A percentile compares a stretch with the other conserved stretches of the same genome.
phyloP scores from a whole-genome alignment of 1,284 basidiomycete genomes.

The Boletus calvinii region DNA sequence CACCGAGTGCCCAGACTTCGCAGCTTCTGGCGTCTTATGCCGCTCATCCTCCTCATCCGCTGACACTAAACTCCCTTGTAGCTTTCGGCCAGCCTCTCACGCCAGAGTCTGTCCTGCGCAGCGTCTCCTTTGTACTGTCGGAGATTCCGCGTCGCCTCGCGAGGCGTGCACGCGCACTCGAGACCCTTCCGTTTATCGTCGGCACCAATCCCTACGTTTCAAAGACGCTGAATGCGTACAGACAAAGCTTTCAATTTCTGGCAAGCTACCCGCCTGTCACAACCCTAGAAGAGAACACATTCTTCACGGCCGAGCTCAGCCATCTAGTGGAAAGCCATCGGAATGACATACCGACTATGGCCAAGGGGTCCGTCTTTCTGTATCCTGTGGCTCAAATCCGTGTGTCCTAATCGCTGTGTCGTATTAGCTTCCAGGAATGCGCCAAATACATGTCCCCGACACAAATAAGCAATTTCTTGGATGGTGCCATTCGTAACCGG shows the following conservation, averaged over 20 bases:
- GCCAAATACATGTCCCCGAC: constrained; percentile 77
- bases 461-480: constrained; percentile 77
- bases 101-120: constrained; percentile 63
- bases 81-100: constrained; percentile 73
- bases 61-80: constrained; percentile 68
- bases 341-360: constrained; percentile 87
- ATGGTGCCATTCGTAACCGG: constrained; percentile 82
- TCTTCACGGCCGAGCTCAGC: constrained; percentile 67
- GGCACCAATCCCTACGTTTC: constrained; percentile 88
- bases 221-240: constrained; percentile 71
- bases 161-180: constrained; percentile 66
- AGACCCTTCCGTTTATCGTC: constrained; percentile 80
- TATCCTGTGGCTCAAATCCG: neutral
- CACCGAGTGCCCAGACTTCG: constrained; percentile 27
- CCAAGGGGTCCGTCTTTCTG: constrained; percentile 66
- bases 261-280: constrained; percentile 68
- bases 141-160: constrained; percentile 76
- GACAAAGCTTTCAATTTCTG: constrained; percentile 71
- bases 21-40: constrained; percentile 34
- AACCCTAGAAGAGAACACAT: constrained; percentile 67
- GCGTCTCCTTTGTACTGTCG: constrained; percentile 65
- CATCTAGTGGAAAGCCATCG: constrained; percentile 76
- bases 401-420: constrained; percentile 5
- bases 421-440: constrained; percentile 79
- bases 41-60: constrained; percentile 41